A percentile compares a stretch with the other conserved stretches of the same genome.
Conservation (phyloP, 2,329 filamentous ascomycete genomes). For the Penicillium hordei region DNA sequence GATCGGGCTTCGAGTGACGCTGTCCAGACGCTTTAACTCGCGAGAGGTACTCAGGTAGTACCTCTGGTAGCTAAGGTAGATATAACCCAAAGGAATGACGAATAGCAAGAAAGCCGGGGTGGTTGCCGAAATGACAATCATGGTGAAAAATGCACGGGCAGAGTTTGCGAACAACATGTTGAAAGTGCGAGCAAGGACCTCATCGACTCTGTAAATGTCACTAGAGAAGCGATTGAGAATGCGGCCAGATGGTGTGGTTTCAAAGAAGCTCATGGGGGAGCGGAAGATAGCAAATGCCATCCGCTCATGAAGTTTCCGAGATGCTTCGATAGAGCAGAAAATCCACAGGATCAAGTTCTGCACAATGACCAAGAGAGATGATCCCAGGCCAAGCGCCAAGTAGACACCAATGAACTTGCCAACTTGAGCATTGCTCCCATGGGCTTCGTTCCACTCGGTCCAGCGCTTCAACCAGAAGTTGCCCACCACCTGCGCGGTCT, state of each 20-base stretch:
- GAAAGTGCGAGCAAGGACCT: slow-evolving; percentile 93
- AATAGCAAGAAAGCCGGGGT: slow-evolving; percentile 78
- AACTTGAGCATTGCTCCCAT: slow-evolving; percentile 69
- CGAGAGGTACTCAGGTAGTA: slow-evolving; percentile 96
- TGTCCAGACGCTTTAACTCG: slow-evolving; percentile 93
- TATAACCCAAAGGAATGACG: slow-evolving; percentile 73
- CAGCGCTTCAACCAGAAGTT: slow-evolving; percentile 93
- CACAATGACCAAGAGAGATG: slow-evolving; percentile 77
- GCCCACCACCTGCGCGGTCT: slow-evolving; percentile 78
- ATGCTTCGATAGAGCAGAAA: slow-evolving; percentile 98
- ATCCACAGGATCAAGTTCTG: slow-evolving; percentile 98
- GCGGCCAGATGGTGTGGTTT: slow-evolving; percentile 92
- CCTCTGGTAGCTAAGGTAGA: slow-evolving; percentile 91
- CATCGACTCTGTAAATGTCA: slow-evolving; percentile 69
- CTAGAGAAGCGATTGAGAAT: slow-evolving; percentile 95
- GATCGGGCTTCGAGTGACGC: slow-evolving; percentile 91
- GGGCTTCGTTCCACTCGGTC: slow-evolving; percentile 73
- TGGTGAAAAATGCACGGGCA: slow-evolving; percentile 75
- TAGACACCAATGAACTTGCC: slow-evolving; percentile 94
- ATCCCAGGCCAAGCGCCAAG: slow-evolving; percentile 88
- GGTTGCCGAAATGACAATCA: slow-evolving; percentile 77
- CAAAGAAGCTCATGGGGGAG: slow-evolving; percentile 98
- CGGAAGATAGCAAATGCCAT: slow-evolving; percentile 98
- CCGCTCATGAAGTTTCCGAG: slow-evolving; percentile 90
- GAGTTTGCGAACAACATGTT: slow-evolving; percentile 90